phyloP scores from a whole-genome alignment of 306 rosid species.

The Rosa rugosa region DNA sequence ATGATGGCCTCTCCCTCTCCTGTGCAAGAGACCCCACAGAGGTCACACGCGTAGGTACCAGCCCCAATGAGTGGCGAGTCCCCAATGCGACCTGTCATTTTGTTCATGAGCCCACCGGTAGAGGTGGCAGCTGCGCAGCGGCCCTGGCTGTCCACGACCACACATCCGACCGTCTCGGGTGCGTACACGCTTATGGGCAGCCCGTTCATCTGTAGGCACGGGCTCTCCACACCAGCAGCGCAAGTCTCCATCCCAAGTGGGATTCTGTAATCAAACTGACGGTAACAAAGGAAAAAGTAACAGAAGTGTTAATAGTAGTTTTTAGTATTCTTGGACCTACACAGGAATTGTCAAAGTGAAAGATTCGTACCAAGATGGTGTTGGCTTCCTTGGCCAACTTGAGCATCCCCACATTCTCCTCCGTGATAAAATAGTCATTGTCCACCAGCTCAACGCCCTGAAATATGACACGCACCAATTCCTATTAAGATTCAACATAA shows the following conservation, averaged over 20 bases:
- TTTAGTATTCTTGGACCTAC: not conserved
- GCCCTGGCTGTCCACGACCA: conserved; percentile 76
- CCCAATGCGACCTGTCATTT: conserved; percentile 76
- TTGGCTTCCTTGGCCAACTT: conserved; percentile 91
- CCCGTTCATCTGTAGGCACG: conserved; percentile 76
- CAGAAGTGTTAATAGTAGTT: not conserved
- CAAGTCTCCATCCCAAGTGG: conserved; percentile 61
- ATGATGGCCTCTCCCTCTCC: conserved; percentile 98
- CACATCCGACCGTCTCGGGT: conserved; percentile 95
- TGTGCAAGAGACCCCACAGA: conserved; percentile 87
- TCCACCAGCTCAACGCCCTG: conserved; percentile 75
- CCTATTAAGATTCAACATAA: not conserved
- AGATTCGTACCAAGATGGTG: conserved; percentile 56
- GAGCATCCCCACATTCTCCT: conserved; percentile 81
- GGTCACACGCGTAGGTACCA: conserved; percentile 80
- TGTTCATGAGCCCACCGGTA: conserved; percentile 89
- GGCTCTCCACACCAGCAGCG: conserved; percentile 52
- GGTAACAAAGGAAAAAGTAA: not conserved
- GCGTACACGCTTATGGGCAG: conserved; percentile 79
- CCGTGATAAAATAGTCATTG: conserved; percentile 82
- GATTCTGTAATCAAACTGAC: conserved; percentile 79
- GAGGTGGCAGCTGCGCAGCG: conserved; percentile 88
- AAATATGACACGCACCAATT: not conserved
- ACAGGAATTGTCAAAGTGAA: not conserved
- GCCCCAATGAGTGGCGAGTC: conserved; percentile 90